Evolutionary conservation across 2,329 filamentous ascomycete genomes (phyloP).

Genomic region (Diplocarpon mali): DNA sequence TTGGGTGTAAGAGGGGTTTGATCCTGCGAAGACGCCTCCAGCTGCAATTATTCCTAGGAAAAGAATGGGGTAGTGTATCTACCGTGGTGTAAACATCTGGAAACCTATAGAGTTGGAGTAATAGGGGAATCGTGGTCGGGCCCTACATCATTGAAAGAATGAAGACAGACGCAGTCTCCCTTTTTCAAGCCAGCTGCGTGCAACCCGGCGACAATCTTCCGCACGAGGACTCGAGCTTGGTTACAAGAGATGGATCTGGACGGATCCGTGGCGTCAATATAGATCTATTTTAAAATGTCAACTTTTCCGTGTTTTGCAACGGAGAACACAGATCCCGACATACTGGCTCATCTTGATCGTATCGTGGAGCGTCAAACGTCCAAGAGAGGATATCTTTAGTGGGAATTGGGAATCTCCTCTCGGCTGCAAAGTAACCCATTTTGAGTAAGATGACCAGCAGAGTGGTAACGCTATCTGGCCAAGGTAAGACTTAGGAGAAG

Average conservation of each 20-base stretch:
- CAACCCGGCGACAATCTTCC: constrained; percentile 22
- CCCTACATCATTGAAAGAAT: constrained; percentile 25
- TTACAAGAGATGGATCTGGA: constrained; percentile 20
- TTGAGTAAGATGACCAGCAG: too few relatives aligned
- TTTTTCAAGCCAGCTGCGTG: constrained; percentile 20
- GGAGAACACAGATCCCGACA: neutral
- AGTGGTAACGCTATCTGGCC: too few relatives aligned
- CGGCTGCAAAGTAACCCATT: constrained; percentile 6
- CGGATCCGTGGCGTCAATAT: constrained; percentile 19
- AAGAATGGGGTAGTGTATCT: constrained; percentile 20
- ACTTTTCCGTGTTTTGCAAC: neutral
- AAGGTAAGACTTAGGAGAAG: too few relatives aligned
- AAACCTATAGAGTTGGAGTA: too few relatives aligned
- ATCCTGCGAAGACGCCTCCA: constrained; percentile 23
- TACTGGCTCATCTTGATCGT: constrained; percentile 20
- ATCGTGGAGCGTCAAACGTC: constrained; percentile 18
- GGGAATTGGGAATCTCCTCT: constrained; percentile 10
- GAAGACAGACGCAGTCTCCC: constrained; percentile 24
- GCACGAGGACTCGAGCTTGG: constrained; percentile 17
- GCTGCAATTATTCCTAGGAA: constrained; percentile 22
- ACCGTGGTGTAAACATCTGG: neutral
- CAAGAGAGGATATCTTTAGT: constrained; percentile 22
- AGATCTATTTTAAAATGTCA: constrained; percentile 14
- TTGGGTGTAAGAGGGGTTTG: constrained; percentile 24
- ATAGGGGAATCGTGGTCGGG: neutral